Conservation (phyloP, 805 yeast genomes). For the Hanseniaspora valbyensis region DNA sequence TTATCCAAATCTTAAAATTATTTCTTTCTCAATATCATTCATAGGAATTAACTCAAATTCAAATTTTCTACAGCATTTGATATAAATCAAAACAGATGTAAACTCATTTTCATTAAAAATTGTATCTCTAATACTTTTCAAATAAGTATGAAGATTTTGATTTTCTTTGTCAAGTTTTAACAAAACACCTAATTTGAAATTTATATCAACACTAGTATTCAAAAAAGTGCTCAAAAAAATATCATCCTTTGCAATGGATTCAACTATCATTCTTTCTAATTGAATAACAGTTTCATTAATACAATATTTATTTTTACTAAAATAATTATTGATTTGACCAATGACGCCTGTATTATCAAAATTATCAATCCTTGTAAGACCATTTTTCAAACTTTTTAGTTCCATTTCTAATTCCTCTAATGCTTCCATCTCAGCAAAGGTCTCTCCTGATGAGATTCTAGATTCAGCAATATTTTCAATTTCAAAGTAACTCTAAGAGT, state of each 20-base stretch:
- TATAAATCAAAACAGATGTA: neutral
- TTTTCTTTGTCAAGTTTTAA: neutral
- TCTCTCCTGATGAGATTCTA: slow-evolving; percentile 11
- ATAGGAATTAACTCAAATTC: neutral
- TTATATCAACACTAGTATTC: neutral
- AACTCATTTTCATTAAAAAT: neutral
- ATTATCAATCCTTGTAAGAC: neutral
- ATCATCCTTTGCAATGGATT: neutral
- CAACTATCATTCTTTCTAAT: neutral
- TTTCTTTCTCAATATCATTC: neutral
- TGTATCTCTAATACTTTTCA: neutral
- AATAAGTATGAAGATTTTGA: neutral
- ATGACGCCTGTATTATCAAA: neutral
- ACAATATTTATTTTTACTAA: neutral
- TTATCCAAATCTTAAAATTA: slow-evolving; percentile 8
- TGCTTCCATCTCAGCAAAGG: neutral
- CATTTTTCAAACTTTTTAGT: neutral
- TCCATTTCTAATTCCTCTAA: neutral
- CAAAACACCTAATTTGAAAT: neutral
- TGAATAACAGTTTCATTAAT: neutral
- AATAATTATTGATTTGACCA: neutral
- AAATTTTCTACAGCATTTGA: neutral
- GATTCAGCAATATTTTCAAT: too few relatives aligned
- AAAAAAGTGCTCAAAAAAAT: neutral
- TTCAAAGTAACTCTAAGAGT: too few relatives aligned